Base-by-base conservation (phyloP, 768 basidiomycete species). In the Podaxis rugospora region DNA sequence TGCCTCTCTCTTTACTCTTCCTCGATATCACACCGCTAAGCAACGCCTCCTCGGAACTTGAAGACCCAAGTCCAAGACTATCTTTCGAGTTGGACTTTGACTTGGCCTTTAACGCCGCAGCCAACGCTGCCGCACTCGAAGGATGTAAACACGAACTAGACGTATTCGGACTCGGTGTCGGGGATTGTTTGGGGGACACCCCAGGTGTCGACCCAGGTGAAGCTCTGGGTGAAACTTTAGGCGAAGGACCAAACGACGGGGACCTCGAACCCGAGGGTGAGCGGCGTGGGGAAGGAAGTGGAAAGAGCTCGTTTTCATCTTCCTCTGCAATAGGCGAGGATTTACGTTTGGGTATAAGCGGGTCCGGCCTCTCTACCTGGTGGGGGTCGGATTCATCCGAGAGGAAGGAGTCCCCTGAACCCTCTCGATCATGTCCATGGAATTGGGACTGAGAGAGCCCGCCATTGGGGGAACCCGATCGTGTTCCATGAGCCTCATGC, bases 221-320 rank as follows among this genome's bases (percentile, higher is more conserved):
- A 9, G 37, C 32, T 32, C 59, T 42, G 14, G 68, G 67, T 7
- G 69, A 67, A 1, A 73, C 9, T 40, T 51, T 50, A n/a, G 54
- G 54, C 5, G 54, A 55, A 6, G 42, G 23, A 49, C 21, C 47
- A 21, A 14, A 49, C 2, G 47, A 49, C 6, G 47, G 47, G 6
- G 47, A 23, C 21, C 47, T 9, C 7, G 47, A 49, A 27, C 47
- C 25, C 21, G 21, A 23, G 13, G 47, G 47, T 13, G 47, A 49
- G 7, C 86, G 80, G 47, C 79, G 74, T 5, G 85, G 85, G 1
- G 84, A 83, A 7, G 86, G 86, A 21, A 87, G 86, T 1, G 87
- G 67, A 57, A 82, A 79, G 11, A 78, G 76, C 62, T 85, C 84
- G 55, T 84, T 79, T 35, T 82, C 83, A 62, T 83, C 81, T 56